A percentile compares a stretch with the other conserved stretches of the same genome.
Conservation (phyloP, 306 rosid genomes). For the Coriaria nepalensis region DNA sequence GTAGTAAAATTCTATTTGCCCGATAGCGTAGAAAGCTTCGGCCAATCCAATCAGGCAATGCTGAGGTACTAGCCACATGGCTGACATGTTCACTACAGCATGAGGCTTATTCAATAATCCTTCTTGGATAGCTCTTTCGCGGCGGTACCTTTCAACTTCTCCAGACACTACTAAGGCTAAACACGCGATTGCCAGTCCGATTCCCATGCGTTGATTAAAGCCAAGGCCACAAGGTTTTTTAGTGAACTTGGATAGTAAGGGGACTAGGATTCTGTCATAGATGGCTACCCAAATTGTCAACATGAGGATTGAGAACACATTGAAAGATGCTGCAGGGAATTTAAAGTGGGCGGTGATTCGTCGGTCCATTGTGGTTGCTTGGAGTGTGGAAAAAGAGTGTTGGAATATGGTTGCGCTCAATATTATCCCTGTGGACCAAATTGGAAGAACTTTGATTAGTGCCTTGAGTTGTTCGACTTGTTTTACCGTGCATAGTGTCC, state of each 20-base stretch:
- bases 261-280: conserved; percentile 41
- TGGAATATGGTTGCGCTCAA: conserved; percentile 25
- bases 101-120: conserved; percentile 19
- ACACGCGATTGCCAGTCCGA: conserved; percentile 36
- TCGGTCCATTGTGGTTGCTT: conserved; percentile 54
- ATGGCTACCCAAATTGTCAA: conserved; percentile 44
- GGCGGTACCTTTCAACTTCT: conserved; percentile 36
- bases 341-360: conserved; percentile 15
- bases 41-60: conserved; percentile 47
- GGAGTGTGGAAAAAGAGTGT: conserved; percentile 29
- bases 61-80: conserved; percentile 68
- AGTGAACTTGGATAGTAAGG: conserved; percentile 28
- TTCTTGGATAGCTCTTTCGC: conserved; percentile 33
- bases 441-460: conserved; percentile 49
- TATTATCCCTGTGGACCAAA: conserved; percentile 59
- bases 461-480: conserved; percentile 77
- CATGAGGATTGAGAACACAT: conserved; percentile 33
- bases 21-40: conserved; percentile 54
- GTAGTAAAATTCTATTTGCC: conserved; percentile 65
- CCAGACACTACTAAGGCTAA: conserved; percentile 32
- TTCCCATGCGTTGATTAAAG: conserved; percentile 40
- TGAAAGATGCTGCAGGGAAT: conserved; percentile 41
- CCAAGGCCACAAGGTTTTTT: conserved; percentile 18
- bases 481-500: conserved; percentile 54
- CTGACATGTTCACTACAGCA: conserved; percentile 43